phyloP scores from a whole-genome alignment of 495 filamentous ascomycete species.

The Beverwykella pulmonaria region DNA sequence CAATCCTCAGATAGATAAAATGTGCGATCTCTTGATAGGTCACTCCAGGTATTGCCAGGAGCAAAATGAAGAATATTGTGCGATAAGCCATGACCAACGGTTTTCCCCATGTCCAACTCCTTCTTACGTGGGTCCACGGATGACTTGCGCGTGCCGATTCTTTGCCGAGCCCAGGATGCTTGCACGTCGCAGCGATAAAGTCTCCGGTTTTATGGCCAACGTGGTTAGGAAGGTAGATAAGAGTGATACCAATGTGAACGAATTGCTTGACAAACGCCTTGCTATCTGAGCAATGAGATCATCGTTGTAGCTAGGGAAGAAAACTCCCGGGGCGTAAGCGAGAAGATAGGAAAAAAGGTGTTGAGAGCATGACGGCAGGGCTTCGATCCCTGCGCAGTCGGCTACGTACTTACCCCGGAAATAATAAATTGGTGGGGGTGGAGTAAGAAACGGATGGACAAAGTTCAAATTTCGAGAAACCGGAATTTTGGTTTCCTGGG shows the following conservation, averaged over 20 bases:
- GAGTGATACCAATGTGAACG: background rate
- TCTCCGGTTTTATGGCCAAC: background rate
- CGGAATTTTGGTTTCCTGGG: too few relatives aligned
- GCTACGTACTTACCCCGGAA: background rate
- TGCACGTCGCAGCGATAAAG: background rate
- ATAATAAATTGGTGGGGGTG: background rate
- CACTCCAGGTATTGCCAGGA: background rate
- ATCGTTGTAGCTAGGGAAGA: background rate
- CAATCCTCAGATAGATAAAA: background rate
- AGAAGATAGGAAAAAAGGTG: background rate
- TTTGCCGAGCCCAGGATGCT: slow-evolving; percentile 8
- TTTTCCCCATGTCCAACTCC: slow-evolving; percentile 1
- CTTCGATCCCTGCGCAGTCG: background rate
- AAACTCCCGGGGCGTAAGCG: background rate
- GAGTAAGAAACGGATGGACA: background rate
- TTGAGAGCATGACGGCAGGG: slow-evolving; percentile 1
- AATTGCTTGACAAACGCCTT: slow-evolving; percentile 4
- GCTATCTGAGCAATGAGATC: background rate
- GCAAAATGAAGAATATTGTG: background rate
- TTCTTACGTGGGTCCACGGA: background rate
- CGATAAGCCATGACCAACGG: background rate
- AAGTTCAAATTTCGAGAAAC: background rate
- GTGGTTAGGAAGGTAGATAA: slow-evolving; percentile 26
- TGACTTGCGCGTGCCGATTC: background rate
- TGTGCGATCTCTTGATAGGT: background rate